phyloP scores from a whole-genome alignment of 2,329 filamentous ascomycete genomes.

The Metarhizium anisopliae region DNA sequence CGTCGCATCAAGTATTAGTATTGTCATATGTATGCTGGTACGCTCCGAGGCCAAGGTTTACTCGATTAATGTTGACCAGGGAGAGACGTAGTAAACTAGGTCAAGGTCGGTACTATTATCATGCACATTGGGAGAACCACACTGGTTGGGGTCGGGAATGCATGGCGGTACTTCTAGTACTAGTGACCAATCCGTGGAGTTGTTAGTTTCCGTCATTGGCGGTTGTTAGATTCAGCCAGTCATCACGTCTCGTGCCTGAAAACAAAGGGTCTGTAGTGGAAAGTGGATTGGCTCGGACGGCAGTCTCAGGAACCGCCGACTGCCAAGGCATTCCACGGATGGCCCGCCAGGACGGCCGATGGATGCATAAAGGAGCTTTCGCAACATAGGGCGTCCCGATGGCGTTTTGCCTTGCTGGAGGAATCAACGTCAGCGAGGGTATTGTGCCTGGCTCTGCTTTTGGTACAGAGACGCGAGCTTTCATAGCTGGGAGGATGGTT shows the following conservation, averaged over 20 bases:
- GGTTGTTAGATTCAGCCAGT: not conserved
- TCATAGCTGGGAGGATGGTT: not conserved
- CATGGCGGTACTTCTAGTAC: not conserved
- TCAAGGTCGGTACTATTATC: not conserved
- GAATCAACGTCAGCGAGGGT: not conserved
- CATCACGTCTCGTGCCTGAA: not conserved
- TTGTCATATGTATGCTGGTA: not conserved
- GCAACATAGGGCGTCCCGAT: not conserved
- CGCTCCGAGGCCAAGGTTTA: not conserved
- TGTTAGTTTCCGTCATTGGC: not conserved
- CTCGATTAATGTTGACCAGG: conserved; percentile 6
- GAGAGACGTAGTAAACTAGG: not conserved
- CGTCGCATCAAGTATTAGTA: not conserved
- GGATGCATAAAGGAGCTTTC: not conserved
- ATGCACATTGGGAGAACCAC: not conserved
- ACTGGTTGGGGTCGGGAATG: not conserved
- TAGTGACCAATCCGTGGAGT: no score
- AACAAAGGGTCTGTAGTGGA: not conserved
- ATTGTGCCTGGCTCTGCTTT: not conserved
- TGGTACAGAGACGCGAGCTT: not conserved
- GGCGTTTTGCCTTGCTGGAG: not conserved
- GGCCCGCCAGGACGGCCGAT: not conserved
- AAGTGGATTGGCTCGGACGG: conserved; percentile 1
- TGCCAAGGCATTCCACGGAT: not conserved
- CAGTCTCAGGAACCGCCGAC: conserved; percentile 5